A percentile compares a stretch with the other conserved stretches of the same genome.
Evolutionary conservation across 1,139 yeast genomes (phyloP).

Genomic region (Magnusiomyces ingens): DNA sequence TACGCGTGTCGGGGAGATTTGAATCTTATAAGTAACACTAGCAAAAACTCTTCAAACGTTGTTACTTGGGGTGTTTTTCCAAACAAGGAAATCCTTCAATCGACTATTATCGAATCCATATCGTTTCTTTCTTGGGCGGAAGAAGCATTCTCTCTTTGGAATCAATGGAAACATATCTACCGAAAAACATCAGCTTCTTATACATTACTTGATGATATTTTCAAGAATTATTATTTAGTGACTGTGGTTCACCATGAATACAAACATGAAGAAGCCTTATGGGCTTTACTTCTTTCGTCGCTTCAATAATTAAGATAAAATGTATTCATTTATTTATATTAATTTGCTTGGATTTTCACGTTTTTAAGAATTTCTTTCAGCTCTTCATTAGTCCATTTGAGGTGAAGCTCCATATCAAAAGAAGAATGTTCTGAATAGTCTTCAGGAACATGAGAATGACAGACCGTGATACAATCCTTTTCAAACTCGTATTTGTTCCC

Average conservation of each 20-base stretch:
- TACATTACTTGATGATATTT: constrained; percentile 52
- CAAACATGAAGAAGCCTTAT: constrained; percentile 64
- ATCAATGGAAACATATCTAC: constrained; percentile 85
- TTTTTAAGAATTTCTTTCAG: not conserved
- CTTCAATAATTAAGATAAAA: not conserved
- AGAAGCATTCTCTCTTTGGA: constrained; percentile 87
- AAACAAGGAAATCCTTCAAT: constrained; percentile 74
- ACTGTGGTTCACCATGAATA: constrained; percentile 84
- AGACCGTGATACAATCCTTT: not conserved
- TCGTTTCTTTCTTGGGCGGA: constrained; percentile 91
- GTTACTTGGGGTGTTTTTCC: constrained; percentile 98
- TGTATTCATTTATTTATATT: not conserved
- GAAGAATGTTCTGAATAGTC: not conserved
- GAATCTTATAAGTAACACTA: constrained; percentile 54
- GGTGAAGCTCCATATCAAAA: not conserved
- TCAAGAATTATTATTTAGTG: constrained; percentile 63
- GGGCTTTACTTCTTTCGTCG: constrained; percentile 48
- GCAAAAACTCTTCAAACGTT: constrained; percentile 51
- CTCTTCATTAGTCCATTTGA: constrained; percentile 4
- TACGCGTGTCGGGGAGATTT: constrained; percentile 62
- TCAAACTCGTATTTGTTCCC: not conserved
- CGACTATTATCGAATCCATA: constrained; percentile 81
- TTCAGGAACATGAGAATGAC: constrained; percentile 7
- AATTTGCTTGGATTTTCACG: not conserved
- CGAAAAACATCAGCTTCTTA: constrained; percentile 49